Percentiles rank a stretch among this genome's conserved stretches.
These are phyloP conservation scores for Zygotorulaspora chibaensis DNA, from an alignment of 805 yeast genomes.

Conservation along the genomic window DNA sequence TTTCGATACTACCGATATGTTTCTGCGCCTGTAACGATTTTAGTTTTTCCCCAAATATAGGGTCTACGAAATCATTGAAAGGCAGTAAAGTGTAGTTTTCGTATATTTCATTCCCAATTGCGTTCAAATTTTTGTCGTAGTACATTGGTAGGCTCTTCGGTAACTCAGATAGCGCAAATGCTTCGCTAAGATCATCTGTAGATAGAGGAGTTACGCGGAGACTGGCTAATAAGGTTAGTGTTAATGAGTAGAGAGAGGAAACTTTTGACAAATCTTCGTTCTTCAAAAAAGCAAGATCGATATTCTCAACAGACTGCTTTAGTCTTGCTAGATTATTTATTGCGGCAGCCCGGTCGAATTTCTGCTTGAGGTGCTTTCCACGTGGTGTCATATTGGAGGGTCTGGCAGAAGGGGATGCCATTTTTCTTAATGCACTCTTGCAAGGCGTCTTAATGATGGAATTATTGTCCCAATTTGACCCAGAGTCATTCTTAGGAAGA, in stretches of 20 bases:
- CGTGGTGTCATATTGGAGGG: constrained; percentile 34
- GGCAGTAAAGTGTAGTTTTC: constrained; percentile 12
- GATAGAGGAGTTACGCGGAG: constrained; percentile 6
- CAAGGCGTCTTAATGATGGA: background rate
- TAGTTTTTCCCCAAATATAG: constrained; percentile 2
- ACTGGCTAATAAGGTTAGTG: constrained; percentile 20
- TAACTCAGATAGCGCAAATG: constrained; percentile 20
- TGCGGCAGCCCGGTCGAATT: constrained; percentile 26
- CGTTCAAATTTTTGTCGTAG: constrained; percentile 21
- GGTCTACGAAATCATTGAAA: constrained; percentile 1
- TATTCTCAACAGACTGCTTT: constrained; percentile 14
- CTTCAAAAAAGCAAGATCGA: constrained; percentile 14
- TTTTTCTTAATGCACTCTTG: background rate
- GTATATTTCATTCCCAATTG: constrained; percentile 18
- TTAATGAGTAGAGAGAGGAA: constrained; percentile 23
- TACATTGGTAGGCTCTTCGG: constrained; percentile 21
- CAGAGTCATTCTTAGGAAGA: constrained; percentile 6
- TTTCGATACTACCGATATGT: constrained; percentile 3
- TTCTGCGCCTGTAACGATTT: constrained; percentile 8
- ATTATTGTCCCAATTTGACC: background rate
- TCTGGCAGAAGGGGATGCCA: constrained; percentile 23
- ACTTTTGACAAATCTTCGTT: constrained; percentile 18
- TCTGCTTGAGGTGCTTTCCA: constrained; percentile 21
- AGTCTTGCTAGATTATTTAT: constrained; percentile 18
- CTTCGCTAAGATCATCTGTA: constrained; percentile 6